These are phyloP conservation scores for Magnusiomyces fungicola DNA, from an alignment of 1,139 yeast genomes.

Conservation along the genomic window DNA sequence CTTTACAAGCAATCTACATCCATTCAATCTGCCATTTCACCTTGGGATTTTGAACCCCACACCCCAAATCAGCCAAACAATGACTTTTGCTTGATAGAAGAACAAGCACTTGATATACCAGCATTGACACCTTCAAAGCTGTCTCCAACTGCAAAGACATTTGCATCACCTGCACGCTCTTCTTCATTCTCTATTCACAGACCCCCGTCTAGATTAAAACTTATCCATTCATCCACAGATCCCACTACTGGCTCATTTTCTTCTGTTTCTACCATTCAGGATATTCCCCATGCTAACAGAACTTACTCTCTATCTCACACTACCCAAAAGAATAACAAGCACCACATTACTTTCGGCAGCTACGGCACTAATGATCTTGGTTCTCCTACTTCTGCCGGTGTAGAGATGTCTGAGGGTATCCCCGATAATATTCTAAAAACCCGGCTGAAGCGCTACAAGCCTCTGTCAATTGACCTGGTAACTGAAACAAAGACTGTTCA, in stretches of 20 bases:
- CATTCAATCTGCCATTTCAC: conserved; percentile 3
- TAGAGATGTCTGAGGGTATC: conserved; percentile 12
- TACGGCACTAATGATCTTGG: too few species aligned
- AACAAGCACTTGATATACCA: too few species aligned
- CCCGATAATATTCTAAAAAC: conserved; percentile 12
- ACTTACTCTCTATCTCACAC: too few species aligned
- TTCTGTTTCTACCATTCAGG: not conserved
- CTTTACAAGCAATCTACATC: conserved; percentile 3
- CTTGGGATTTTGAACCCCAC: conserved; percentile 4
- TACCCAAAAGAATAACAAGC: too few species aligned
- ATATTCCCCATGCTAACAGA: not conserved
- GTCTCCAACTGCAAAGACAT: not conserved
- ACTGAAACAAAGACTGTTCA: conserved; percentile 19
- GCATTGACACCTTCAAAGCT: not conserved
- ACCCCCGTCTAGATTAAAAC: not conserved
- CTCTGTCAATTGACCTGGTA: conserved; percentile 16
- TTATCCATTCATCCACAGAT: not conserved
- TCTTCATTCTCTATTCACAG: not conserved
- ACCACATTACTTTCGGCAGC: too few species aligned
- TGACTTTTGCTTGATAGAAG: not conserved
- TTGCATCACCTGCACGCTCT: not conserved
- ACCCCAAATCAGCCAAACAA: not conserved
- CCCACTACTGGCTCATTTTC: not conserved
- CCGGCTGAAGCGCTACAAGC: conserved; percentile 11
- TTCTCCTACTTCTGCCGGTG: not conserved